Conservation (phyloP, 202 grass and related monocot genomes). For the Schoenoplectus triqueter region DNA sequence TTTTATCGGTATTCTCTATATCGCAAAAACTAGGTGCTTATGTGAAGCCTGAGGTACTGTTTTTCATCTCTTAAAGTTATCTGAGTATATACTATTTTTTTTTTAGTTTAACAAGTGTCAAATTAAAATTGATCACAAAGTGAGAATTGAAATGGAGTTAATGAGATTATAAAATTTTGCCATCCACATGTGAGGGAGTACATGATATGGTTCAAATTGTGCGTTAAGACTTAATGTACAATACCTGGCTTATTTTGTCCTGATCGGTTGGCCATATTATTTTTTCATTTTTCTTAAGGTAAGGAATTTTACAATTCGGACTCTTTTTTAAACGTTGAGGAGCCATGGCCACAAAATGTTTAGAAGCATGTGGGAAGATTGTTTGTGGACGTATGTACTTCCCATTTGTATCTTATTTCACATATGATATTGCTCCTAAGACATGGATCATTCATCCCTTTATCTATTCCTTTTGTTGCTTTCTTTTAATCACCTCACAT, state of each 20-base stretch:
- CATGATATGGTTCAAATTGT: constrained; percentile 10
- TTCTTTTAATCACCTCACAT: constrained; percentile 43
- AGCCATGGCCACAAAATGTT: constrained; percentile 97
- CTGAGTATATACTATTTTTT: background rate
- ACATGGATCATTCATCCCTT: constrained; percentile 31
- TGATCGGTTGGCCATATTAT: constrained; percentile 34
- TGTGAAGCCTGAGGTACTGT: constrained; percentile 88
- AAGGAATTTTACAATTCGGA: constrained; percentile 88
- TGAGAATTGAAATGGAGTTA: background rate
- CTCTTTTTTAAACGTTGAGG: constrained; percentile 88
- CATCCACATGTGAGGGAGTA: constrained; percentile 11
- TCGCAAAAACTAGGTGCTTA: constrained; percentile 77
- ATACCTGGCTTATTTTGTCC: background rate
- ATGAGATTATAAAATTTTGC: background rate
- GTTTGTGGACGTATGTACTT: constrained; percentile 90
- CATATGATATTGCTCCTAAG: constrained; percentile 67
- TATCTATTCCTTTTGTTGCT: constrained; percentile 36
- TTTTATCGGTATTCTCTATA: constrained; percentile 93
- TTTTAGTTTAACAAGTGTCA: background rate
- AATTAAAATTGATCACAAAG: too few relatives aligned
- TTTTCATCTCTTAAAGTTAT: constrained; percentile 35
- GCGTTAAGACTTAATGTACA: constrained; percentile 3
- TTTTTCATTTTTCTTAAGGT: constrained; percentile 60
- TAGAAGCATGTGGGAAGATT: constrained; percentile 93
- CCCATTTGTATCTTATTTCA: constrained; percentile 91